Evolutionary conservation across 345 rosid genomes (phyloP).

Genomic region (Schrenkiella parvula): DNA sequence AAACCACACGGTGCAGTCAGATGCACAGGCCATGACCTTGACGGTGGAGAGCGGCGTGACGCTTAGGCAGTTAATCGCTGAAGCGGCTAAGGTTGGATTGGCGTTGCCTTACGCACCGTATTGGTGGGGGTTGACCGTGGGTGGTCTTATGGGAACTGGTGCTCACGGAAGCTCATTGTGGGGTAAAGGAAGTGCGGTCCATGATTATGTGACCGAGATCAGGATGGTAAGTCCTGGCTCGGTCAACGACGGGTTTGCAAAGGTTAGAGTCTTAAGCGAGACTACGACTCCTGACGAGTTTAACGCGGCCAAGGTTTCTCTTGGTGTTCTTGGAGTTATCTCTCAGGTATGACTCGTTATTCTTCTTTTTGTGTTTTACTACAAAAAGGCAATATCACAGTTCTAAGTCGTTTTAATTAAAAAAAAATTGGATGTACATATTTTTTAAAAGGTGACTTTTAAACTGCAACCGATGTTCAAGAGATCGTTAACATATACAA

Average conservation of each 20-base stretch:
- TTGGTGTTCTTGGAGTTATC: conserved; percentile 8
- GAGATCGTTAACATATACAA: conserved; percentile 44
- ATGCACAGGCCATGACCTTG: conserved; percentile 5
- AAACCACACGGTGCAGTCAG: background rate
- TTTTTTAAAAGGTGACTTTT: conserved; percentile 44
- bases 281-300: background rate
- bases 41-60: conserved; percentile 8
- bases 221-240: conserved; percentile 7
- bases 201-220: conserved; percentile 14
- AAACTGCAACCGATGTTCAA: conserved; percentile 61
- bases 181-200: conserved; percentile 17
- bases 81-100: conserved; percentile 6
- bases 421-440: background rate
- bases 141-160: conserved; percentile 15
- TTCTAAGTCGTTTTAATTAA: background rate
- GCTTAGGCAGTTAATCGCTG: background rate
- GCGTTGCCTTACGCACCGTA: conserved; percentile 15
- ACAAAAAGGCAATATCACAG: background rate
- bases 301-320: conserved; percentile 6
- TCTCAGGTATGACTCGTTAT: background rate
- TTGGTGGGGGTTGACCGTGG: conserved; percentile 15
- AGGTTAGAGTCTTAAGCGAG: background rate
- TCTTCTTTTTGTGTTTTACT: background rate
- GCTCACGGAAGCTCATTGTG: conserved; percentile 10
- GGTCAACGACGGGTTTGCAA: background rate